Base-by-base conservation (phyloP, 257 asterid genomes). In the Solanum etuberosum region DNA sequence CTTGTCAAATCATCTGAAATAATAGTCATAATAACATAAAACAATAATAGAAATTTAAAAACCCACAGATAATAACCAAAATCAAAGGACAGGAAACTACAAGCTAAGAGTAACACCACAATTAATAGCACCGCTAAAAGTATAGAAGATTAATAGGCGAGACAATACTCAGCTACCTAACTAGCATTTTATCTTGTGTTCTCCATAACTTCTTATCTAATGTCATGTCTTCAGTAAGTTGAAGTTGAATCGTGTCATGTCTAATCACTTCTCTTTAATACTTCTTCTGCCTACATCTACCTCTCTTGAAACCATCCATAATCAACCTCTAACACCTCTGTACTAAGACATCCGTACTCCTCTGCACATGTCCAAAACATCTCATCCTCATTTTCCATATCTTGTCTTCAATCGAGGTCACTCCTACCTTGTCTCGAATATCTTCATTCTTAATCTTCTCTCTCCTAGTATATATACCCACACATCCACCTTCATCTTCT, bases 181-280 rank as follows among this genome's bases (percentile, higher is more conserved):
- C 11, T 1, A 20, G 18, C n/a, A n/a, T n/a, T n/a, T n/a, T n/a
- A n/a, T n/a, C n/a, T 0, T 20, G 11, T 54, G n/a, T 54, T 11
- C n/a, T 54, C 25, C 63, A 54, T 54, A 54, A 54, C 63, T 11
- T 54, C 7, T 1, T 54, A 54, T 54, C 11, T 7, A 20, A 54
- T 25, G 63, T 54, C 11, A 20, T 20, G 25, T 20, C 25, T 5
- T 54, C 1, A 1, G 11, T 54, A 7, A 54, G 25, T 4, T 7
- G 4, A 54, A 54, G 63, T 54, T 54, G 5, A 1, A 4, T 54
- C 25, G 20, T 54, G 63, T 20, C 1, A 10, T 54, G 2, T 54
- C 25, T 7, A 54, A 54, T 54, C 25, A 54, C 0, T 25, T 54
- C 63, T 54, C 63, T n/a, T 54, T 4, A 23, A 54, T 18, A 54